Evolutionary conservation across 2,329 filamentous ascomycete species (phyloP).

Genomic region (Teratosphaeria gauchensis): DNA sequence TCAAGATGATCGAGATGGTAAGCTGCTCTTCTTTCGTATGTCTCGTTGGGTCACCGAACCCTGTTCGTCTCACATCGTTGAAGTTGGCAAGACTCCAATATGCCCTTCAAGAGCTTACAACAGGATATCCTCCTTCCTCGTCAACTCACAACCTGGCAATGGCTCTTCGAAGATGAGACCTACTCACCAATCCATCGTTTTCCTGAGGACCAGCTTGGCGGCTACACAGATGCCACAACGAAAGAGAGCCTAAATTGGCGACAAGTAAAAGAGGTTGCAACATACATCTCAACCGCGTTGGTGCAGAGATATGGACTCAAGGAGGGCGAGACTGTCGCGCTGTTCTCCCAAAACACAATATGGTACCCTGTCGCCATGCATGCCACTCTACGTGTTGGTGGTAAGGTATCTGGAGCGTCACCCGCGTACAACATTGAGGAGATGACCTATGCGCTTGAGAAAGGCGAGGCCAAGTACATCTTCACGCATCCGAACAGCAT

Average conservation of each 20-base stretch:
- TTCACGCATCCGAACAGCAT: conserved; percentile 48
- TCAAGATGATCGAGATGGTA: background rate
- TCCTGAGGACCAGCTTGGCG: conserved; percentile 33
- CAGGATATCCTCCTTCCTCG: conserved; percentile 29
- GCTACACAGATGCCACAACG: conserved; percentile 50
- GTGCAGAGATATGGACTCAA: conserved; percentile 46
- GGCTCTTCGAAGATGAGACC: conserved; percentile 47
- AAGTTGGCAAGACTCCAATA: background rate
- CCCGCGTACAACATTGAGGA: conserved; percentile 60
- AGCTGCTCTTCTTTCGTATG: background rate
- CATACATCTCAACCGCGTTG: conserved; percentile 51
- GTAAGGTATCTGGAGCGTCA: conserved; percentile 51
- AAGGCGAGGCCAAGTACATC: conserved; percentile 46
- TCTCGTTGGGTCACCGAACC: background rate
- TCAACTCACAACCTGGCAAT: conserved; percentile 50
- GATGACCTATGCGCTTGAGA: conserved; percentile 56
- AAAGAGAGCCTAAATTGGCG: conserved; percentile 49
- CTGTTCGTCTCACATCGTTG: background rate
- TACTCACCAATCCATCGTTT: conserved; percentile 41
- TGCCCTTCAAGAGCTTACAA: conserved; percentile 18
- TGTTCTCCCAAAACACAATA: conserved; percentile 56
- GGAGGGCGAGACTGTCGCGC: conserved; percentile 46
- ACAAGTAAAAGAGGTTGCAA: conserved; percentile 49
- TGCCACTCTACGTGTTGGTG: conserved; percentile 44
- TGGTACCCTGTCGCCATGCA: conserved; percentile 53